Evolutionary conservation across 441 rosid genomes (phyloP).

Genomic region (Brassica balearica): DNA sequence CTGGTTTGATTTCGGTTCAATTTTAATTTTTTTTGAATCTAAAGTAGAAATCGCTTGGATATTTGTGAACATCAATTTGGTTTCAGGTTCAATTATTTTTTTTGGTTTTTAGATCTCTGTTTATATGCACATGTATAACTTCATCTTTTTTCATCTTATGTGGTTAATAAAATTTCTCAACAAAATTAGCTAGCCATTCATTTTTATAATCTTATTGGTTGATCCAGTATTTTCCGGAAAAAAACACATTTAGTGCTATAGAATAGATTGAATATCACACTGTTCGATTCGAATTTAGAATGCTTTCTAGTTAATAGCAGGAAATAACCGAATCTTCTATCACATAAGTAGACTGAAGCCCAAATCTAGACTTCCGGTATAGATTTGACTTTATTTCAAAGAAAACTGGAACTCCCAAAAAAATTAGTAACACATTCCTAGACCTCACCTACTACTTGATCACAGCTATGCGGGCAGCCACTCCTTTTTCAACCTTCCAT

Average conservation of each 20-base stretch:
- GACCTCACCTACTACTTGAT: not conserved
- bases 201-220: too few species aligned
- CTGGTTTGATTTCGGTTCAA: too few species aligned
- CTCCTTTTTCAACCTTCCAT: not conserved
- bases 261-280: too few species aligned
- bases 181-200: not conserved
- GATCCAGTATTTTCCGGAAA: too few species aligned
- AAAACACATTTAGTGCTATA: too few species aligned
- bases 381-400: not conserved
- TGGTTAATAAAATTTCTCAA: conserved; percentile 21
- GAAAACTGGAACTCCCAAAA: not conserved
- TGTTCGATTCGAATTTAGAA: too few species aligned
- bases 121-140: not conserved
- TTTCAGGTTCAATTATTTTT: too few species aligned
- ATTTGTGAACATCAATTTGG: too few species aligned
- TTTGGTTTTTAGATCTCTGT: not conserved
- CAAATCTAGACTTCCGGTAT: not conserved
- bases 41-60: too few species aligned
- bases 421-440: not conserved
- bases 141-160: conserved; percentile 2
- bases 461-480: not conserved
- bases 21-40: too few species aligned
- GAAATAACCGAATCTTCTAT: not conserved
- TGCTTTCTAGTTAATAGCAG: too few species aligned
- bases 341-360: not conserved